phyloP scores from a whole-genome alignment of 768 basidiomycete species.

The Nidula microcarpa region DNA sequence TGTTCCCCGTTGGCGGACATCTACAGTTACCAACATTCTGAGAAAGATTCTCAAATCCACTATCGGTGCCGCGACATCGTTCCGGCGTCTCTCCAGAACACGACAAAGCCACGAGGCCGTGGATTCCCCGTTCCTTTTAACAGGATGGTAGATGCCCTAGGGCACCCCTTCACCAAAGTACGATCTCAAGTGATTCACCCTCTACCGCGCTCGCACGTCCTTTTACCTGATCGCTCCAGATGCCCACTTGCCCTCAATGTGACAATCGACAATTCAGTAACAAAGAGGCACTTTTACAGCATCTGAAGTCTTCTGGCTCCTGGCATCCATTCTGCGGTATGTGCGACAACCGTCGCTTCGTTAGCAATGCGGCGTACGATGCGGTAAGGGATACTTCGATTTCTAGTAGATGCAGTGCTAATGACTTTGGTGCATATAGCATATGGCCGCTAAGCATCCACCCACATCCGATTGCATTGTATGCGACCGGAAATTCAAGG shows the following conservation, averaged over 20 bases:
- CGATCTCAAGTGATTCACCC: no score
- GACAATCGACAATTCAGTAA: conserved; percentile 26
- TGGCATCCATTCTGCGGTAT: conserved; percentile 29
- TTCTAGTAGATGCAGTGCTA: no score
- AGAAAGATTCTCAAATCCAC: background rate
- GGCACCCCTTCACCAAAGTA: no score
- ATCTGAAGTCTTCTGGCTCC: conserved; percentile 28
- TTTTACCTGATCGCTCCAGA: background rate
- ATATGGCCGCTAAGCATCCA: conserved; percentile 38
- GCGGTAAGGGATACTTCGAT: conserved; percentile 24
- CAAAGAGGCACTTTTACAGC: conserved; percentile 35
- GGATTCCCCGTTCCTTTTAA: background rate
- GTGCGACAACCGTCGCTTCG: conserved; percentile 33
- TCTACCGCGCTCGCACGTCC: background rate
- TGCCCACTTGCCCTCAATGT: conserved; percentile 24
- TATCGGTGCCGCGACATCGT: background rate
- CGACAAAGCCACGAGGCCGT: conserved; percentile 6
- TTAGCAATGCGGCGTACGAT: conserved; percentile 28
- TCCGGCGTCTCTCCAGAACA: conserved; percentile 3
- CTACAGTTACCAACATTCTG: background rate
- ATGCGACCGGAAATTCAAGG: conserved; percentile 28
- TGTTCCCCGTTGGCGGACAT: background rate
- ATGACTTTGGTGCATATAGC: conserved; percentile 23
- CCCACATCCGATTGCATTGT: conserved; percentile 35
- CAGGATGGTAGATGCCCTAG: background rate